Evolutionary conservation across 805 yeast genomes (phyloP), one percentile per base, ranked within the genome.

Genomic region (Candida tallmaniae): DNA sequence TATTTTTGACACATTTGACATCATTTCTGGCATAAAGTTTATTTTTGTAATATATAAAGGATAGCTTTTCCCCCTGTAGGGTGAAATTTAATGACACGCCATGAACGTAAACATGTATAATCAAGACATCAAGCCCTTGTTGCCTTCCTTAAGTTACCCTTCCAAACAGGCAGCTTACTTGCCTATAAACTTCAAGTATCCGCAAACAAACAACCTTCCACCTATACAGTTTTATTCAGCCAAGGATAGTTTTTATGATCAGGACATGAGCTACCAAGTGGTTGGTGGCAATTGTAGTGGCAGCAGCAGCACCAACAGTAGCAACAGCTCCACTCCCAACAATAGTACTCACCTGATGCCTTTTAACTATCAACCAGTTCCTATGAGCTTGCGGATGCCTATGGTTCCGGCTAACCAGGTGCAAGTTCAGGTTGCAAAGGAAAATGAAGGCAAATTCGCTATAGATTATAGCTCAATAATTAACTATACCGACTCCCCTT

Each of bases 391-490:
- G 10, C 9, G 9, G 10, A 20, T 20, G 23, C 8, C 14, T 12
- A n/a, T 12, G 16, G 27, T 8, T 12, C 7, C 16, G 8, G 7
- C 16, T 6, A 24, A 14, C n/a, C n/a, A 8, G 6, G 16, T 6
- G 12, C 7, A 6, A 7, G 15, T 10, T 27, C 15, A 6, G 9
- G 5, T 5, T 16, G 7, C 20, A 6, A 16, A 9, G 7, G 5
- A 6, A 9, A 12, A 14, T 14, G 36, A 28, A 4, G 30, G 27
- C 2, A 38, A 40, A 20, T 28, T 14, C 15, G 13, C 47, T 10
- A 60, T 62, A 24, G 65, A 62, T 38, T 60, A 60, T 40, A 46
- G 56, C 19, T 54, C 63, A 12, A 44, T 62, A n/a, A 62, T 62
- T 6, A 50, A 54, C 26, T 58, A 52, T 37, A 61, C 67, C 3